Conservation (phyloP, 176 grass and related monocot species). For the Paspalum notatum region DNA sequence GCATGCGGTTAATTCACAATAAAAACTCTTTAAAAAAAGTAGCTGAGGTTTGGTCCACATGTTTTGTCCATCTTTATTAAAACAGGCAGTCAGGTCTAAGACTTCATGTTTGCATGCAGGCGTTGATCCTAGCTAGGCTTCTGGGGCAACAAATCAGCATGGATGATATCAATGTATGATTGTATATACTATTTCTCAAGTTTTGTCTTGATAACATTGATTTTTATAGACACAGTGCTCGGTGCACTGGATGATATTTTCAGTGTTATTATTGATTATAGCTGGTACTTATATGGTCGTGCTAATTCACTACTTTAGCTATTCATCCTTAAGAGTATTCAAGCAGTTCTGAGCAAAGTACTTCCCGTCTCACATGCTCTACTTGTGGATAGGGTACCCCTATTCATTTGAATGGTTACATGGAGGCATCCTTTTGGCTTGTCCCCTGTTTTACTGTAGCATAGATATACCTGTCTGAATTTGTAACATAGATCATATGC, state of each 20-base stretch:
- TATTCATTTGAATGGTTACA: slow-evolving; percentile 4
- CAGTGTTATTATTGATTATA: slow-evolving; percentile 14
- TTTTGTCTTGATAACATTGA: neutral
- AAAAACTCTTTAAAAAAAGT: neutral
- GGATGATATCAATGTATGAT: slow-evolving; percentile 76
- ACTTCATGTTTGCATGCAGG: slow-evolving; percentile 50
- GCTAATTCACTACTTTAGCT: neutral
- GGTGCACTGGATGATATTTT: slow-evolving; percentile 11
- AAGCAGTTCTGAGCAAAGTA: neutral
- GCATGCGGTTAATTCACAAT: neutral
- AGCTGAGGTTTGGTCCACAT: slow-evolving; percentile 14
- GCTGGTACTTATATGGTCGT: neutral
- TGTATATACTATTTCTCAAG: neutral
- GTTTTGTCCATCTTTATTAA: neutral
- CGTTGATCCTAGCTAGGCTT: slow-evolving; percentile 89
- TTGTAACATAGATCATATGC: neutral
- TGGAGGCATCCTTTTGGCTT: neutral
- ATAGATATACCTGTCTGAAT: slow-evolving; percentile 5
- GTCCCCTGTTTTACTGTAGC: neutral
- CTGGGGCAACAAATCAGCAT: slow-evolving; percentile 66
- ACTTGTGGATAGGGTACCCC: neutral
- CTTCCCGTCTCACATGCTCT: slow-evolving; percentile 15
- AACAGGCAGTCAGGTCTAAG: slow-evolving; percentile 5
- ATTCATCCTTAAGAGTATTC: neutral
- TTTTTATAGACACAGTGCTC: neutral